Evolutionary conservation across 805 yeast species (phyloP), one percentile per base, ranked within the genome.

Genomic region (Kodamaea restingae): DNA sequence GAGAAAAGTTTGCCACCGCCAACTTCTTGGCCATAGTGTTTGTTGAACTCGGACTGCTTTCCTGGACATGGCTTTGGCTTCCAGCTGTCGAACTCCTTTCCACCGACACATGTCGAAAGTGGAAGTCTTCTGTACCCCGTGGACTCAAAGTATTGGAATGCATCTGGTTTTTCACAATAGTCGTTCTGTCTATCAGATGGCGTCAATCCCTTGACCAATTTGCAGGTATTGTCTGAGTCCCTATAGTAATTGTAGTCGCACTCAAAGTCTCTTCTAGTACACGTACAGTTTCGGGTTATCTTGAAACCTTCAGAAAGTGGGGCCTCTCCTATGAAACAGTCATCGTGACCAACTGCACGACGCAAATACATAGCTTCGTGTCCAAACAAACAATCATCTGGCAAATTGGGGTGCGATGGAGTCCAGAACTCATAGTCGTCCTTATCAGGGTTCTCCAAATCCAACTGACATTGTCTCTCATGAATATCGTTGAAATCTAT

Each of bases 101-200:
- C 98, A 15, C 88, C 95, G 32, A 66, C 72, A 66, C 98, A 93
- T 0, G 96, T 86, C 9, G 93, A 81, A 40, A 85, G 57, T 1
- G 96, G 93, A 18, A 90, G 75, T 51, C 78, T 80, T 57, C 98
- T 78, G 60, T 93, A 93, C 1, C 98, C 98, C 1, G 98, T 88
- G 11, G 96, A 88, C 48, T 82, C 82, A 70, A 80, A 86, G 58
- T 78, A 90, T 55, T 86, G 88, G 45, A 80, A 67, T 1, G 73
- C 71, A 31, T 70, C 71, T 3, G 76, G 67, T 41, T 71, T 67
- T 40, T 66, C 70, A 60, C 97, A 87, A 40, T 75, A 70, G 41
- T 71, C 75, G 18, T 73, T 63, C 49, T 55, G 49, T 40, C 80
- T 78, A 53, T 86, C 85, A 10, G 76, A 71, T 6, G 95, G 86